phyloP scores from a whole-genome alignment of 2,329 filamentous ascomycete genomes.

The Cladophialophora yegresii region DNA sequence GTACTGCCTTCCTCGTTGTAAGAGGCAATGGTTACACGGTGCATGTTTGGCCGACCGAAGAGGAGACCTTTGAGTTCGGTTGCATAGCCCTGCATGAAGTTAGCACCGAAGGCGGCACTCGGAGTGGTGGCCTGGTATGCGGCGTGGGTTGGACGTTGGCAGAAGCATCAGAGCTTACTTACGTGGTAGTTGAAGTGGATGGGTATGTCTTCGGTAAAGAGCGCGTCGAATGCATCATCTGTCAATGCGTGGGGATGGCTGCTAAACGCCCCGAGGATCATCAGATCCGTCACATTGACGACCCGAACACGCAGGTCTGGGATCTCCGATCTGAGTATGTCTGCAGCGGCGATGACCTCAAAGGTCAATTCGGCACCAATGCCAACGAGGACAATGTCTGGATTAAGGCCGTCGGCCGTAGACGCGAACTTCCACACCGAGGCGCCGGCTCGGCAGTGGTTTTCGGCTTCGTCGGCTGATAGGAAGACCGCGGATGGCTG shows the following conservation, averaged over 20 bases:
- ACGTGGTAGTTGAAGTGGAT: constrained; percentile 69
- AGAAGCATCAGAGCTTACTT: not conserved
- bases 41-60: constrained; percentile 57
- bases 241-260: constrained; percentile 62
- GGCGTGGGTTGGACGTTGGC: not conserved
- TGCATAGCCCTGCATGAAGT: constrained; percentile 49
- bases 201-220: constrained; percentile 60
- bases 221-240: constrained; percentile 53
- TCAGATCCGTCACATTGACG: constrained; percentile 67
- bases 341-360: constrained; percentile 63
- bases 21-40: constrained; percentile 58
- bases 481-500: constrained; percentile 65
- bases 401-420: constrained; percentile 57
- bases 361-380: constrained; percentile 68
- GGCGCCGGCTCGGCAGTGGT: constrained; percentile 62
- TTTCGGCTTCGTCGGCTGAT: constrained; percentile 59
- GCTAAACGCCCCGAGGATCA: constrained; percentile 60
- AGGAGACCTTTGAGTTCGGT: constrained; percentile 63
- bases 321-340: constrained; percentile 53
- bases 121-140: not conserved
- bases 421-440: constrained; percentile 65
- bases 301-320: constrained; percentile 61
- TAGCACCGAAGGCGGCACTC: not conserved
- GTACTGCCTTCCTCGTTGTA: constrained; percentile 68
- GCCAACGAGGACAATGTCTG: constrained; percentile 65